Conservation (phyloP, 768 basidiomycete species). For the Mycena sanguinolenta region DNA sequence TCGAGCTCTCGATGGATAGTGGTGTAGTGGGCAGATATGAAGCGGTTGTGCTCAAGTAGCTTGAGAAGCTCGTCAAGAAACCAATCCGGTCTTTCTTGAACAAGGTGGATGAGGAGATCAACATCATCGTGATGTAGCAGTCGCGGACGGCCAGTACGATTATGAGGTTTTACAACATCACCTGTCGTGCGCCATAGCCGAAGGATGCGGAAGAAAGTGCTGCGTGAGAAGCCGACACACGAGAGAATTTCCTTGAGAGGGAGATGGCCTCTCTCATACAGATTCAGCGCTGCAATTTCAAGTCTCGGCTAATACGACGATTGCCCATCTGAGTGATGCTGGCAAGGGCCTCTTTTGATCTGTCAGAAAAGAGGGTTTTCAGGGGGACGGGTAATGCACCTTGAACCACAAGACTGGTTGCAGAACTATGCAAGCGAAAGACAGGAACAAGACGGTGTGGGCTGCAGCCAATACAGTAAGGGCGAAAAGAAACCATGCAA, state of each 20-base stretch:
- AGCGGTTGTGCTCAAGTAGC: too few relatives aligned
- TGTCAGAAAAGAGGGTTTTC: too few relatives aligned
- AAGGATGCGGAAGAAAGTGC: slow-evolving; percentile 42
- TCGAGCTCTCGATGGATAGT: too few relatives aligned
- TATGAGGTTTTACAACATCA: slow-evolving; percentile 37
- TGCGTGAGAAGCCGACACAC: slow-evolving; percentile 37
- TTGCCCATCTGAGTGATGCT: too few relatives aligned
- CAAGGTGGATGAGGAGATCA: slow-evolving; percentile 38
- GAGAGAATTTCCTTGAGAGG: slow-evolving; percentile 40
- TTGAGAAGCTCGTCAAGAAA: slow-evolving; percentile 52
- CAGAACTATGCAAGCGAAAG: too few relatives aligned
- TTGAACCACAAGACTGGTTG: too few relatives aligned
- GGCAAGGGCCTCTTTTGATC: too few relatives aligned
- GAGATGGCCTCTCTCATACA: slow-evolving; percentile 40
- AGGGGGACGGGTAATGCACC: too few relatives aligned
- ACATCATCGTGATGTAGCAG: slow-evolving; percentile 36
- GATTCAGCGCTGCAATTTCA: slow-evolving; percentile 46
- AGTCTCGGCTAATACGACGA: slow-evolving; percentile 43
- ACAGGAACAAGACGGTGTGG: too few relatives aligned
- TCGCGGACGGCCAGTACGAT: not conserved
- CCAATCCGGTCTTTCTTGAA: slow-evolving; percentile 42
- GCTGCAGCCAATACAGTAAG: too few relatives aligned
- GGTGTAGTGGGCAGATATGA: too few relatives aligned
- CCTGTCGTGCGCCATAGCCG: slow-evolving; percentile 45
- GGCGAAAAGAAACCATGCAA: too few relatives aligned